A percentile compares a stretch with the other conserved stretches of the same genome.
Conservation (phyloP, 1,284 basidiomycete species). For the Irpex sp. region DNA sequence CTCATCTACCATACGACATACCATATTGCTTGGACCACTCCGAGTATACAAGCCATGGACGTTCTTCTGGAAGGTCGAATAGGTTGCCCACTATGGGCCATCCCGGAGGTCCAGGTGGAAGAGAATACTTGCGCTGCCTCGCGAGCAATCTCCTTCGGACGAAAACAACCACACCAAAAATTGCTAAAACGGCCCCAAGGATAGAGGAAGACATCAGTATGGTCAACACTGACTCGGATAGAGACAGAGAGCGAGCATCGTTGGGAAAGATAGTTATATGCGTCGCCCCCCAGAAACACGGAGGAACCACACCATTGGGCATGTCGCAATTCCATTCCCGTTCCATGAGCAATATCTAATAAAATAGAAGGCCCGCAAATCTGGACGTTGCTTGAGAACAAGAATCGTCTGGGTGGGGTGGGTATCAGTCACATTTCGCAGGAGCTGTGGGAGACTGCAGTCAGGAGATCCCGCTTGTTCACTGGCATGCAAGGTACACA, state of each 20-base stretch:
- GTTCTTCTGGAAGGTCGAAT: conserved; percentile 3
- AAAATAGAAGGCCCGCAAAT: neutral
- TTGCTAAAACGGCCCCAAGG: neutral
- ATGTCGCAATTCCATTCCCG: no score
- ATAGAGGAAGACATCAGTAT: neutral
- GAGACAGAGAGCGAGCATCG: neutral
- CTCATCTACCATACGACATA: neutral
- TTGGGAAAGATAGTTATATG: neutral
- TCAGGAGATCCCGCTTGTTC: neutral
- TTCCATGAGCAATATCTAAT: neutral
- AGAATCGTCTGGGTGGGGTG: neutral
- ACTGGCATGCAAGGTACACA: neutral
- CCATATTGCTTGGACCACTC: conserved; percentile 3
- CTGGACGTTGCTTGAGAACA: neutral
- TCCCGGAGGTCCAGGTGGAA: conserved; percentile 3
- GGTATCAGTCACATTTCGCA: neutral
- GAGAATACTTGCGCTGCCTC: neutral
- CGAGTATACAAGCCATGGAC: conserved; percentile 5
- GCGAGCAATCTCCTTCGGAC: neutral
- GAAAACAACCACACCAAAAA: neutral
- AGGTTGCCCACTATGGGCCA: conserved; percentile 3
- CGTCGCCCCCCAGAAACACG: no score
- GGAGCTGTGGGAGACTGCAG: neutral
- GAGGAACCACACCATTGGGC: no score
- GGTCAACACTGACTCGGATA: neutral